Evolutionary conservation across 2,329 filamentous ascomycete genomes (phyloP).

Genomic region (Fonsecaea pedrosoi): DNA sequence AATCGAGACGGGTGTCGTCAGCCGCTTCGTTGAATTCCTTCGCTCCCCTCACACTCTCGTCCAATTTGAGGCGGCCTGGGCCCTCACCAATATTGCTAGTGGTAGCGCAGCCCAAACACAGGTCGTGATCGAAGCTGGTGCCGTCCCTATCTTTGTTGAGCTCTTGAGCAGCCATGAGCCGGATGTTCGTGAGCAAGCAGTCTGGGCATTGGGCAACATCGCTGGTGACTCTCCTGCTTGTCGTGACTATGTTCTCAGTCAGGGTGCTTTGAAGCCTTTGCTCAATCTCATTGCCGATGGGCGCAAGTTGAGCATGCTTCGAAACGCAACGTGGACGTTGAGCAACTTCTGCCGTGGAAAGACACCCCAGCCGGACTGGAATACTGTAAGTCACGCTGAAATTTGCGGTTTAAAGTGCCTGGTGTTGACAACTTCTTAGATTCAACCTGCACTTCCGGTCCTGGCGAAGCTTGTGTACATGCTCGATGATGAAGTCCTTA

Average conservation of each 20-base stretch:
- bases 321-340: constrained; percentile 97
- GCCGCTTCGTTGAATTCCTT: constrained; percentile 97
- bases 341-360: constrained; percentile 99
- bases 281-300: constrained; percentile 91
- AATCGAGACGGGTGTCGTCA: constrained; percentile 97
- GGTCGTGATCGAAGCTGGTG: constrained; percentile 97
- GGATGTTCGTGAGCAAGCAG: constrained; percentile 96
- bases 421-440: constrained; percentile 61
- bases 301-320: constrained; percentile 98
- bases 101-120: constrained; percentile 97
- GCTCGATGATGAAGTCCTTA: constrained; percentile 95
- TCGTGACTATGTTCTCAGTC: constrained; percentile 93
- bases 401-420: constrained; percentile 21
- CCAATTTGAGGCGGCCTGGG: constrained; percentile 99
- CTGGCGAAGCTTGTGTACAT: constrained; percentile 98
- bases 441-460: constrained; percentile 90
- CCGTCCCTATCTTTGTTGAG: constrained; percentile 98
- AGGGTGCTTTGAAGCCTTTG: constrained; percentile 88
- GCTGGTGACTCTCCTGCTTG: constrained; percentile 97
- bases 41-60: constrained; percentile 97
- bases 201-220: constrained; percentile 98
- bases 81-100: constrained; percentile 97
- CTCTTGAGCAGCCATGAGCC: constrained; percentile 93
- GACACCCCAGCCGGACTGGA: constrained; percentile 98
- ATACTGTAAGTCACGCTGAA: constrained; percentile 70